A percentile compares a stretch with the other conserved stretches of the same genome.
Conservation (phyloP, 495 filamentous ascomycete species). For the Trichoderma orchidacearum region DNA sequence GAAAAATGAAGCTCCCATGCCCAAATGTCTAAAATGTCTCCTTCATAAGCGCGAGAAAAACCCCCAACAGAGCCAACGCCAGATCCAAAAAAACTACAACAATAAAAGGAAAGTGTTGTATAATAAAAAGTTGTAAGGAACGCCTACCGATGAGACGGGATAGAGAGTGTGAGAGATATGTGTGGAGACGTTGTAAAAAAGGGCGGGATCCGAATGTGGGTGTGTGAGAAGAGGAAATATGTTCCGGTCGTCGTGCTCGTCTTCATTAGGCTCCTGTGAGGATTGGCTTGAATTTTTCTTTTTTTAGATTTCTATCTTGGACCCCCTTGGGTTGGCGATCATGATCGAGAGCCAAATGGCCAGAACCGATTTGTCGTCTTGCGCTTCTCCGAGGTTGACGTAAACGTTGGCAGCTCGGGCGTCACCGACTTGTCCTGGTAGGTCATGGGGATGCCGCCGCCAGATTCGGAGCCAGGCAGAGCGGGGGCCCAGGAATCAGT, state of each 20-base stretch:
- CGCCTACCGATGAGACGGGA: neutral
- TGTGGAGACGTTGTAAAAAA: too few species aligned
- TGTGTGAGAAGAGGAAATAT: neutral
- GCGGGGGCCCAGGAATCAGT: conserved; percentile 15
- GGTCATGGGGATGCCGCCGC: neutral
- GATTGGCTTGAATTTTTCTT: neutral
- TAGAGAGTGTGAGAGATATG: too few species aligned
- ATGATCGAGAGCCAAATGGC: neutral
- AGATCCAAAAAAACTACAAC: neutral
- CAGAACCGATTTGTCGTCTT: neutral
- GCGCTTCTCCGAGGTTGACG: neutral
- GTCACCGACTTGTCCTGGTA: neutral
- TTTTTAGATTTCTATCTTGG: neutral
- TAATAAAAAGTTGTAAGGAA: neutral
- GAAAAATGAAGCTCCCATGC: neutral
- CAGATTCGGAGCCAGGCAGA: conserved; percentile 9
- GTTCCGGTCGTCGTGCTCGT: too few species aligned
- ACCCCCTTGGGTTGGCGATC: too few species aligned
- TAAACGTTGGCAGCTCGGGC: neutral
- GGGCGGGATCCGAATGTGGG: neutral
- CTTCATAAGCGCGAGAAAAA: neutral
- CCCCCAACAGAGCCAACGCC: neutral
- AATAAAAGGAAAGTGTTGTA: neutral
- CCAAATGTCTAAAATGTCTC: neutral
- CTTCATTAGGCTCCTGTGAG: too few species aligned